Conservation (phyloP, 208 protist genomes). For the Vickermania spadyakhi region DNA sequence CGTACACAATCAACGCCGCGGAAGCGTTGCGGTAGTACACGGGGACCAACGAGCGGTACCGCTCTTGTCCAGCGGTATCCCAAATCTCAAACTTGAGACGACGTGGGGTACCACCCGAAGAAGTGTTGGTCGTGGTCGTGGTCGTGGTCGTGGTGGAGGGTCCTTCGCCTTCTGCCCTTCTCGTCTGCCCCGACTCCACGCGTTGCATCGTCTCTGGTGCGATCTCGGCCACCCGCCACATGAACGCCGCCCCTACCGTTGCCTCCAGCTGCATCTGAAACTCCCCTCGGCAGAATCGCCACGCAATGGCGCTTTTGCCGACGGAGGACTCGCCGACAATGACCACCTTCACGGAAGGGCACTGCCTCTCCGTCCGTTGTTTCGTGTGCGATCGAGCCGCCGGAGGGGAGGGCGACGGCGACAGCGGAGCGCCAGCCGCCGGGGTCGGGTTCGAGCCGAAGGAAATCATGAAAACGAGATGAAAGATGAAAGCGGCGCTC, state of each 20-base stretch:
- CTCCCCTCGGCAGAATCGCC: slow-evolving; percentile 82
- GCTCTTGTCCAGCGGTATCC: slow-evolving; percentile 91
- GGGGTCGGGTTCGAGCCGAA: too few relatives aligned
- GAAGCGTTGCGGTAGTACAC: slow-evolving; percentile 92
- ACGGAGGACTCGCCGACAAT: slow-evolving; percentile 84
- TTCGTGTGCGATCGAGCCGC: slow-evolving; percentile 1
- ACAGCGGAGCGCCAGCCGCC: not conserved
- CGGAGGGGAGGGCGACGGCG: not conserved
- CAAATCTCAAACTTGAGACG: slow-evolving; percentile 86
- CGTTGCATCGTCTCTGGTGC: slow-evolving; percentile 12
- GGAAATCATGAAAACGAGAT: too few relatives aligned
- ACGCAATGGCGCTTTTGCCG: slow-evolving; percentile 83
- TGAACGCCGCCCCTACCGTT: slow-evolving; percentile 83
- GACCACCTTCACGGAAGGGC: slow-evolving; percentile 68
- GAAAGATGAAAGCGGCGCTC: too few relatives aligned
- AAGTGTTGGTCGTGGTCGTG: too few relatives aligned
- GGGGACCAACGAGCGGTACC: slow-evolving; percentile 83
- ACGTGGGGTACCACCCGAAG: slow-evolving; percentile 7
- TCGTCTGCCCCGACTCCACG: not conserved
- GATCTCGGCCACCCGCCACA: slow-evolving; percentile 70
- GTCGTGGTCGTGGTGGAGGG: not conserved
- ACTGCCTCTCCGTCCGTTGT: slow-evolving; percentile 11
- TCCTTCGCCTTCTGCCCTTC: not conserved
- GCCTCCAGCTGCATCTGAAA: slow-evolving; percentile 77
- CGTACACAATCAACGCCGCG: slow-evolving; percentile 94